Percentiles rank a stretch among this genome's conserved stretches.
Conservation (phyloP, 352 stramenopile species). For the Pythium dissimile region DNA sequence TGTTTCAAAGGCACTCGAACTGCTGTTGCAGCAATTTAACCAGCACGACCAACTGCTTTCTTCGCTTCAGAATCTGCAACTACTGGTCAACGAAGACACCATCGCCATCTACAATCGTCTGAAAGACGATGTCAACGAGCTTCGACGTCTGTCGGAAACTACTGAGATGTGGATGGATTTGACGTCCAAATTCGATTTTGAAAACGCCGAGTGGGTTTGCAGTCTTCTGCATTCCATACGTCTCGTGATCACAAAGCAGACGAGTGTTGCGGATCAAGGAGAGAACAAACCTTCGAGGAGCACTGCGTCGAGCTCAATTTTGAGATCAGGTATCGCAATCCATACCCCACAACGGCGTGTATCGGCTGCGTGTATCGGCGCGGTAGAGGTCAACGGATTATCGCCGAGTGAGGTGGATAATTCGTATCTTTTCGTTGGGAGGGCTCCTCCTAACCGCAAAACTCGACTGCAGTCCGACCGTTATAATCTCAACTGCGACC, state of each 20-base stretch:
- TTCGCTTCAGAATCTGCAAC: constrained; percentile 53
- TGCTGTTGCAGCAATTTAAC: constrained; percentile 71
- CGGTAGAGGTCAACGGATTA: too few relatives aligned
- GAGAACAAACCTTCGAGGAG: too few relatives aligned
- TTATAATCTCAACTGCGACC: constrained; percentile 32
- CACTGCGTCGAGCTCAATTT: too few relatives aligned
- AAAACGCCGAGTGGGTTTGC: constrained; percentile 49
- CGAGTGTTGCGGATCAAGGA: not conserved
- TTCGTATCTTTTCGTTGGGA: constrained; percentile 22
- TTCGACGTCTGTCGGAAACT: constrained; percentile 60
- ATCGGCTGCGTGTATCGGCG: too few relatives aligned
- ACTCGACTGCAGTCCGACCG: constrained; percentile 23
- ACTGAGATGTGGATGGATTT: constrained; percentile 84
- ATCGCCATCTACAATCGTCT: constrained; percentile 65
- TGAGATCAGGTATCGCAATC: not conserved
- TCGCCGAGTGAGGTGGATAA: too few relatives aligned
- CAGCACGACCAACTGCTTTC: constrained; percentile 71
- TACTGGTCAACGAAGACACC: constrained; percentile 57
- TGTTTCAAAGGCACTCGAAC: constrained; percentile 65
- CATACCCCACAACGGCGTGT: not conserved
- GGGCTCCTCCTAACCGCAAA: constrained; percentile 51
- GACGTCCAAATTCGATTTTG: constrained; percentile 66
- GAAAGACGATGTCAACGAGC: constrained; percentile 61
- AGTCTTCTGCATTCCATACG: constrained; percentile 40
- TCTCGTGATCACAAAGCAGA: constrained; percentile 26